A percentile compares a stretch with the other conserved stretches of the same genome.
phyloP scores from a whole-genome alignment of 1,284 basidiomycete genomes.

The Agroathelia rolfsii region DNA sequence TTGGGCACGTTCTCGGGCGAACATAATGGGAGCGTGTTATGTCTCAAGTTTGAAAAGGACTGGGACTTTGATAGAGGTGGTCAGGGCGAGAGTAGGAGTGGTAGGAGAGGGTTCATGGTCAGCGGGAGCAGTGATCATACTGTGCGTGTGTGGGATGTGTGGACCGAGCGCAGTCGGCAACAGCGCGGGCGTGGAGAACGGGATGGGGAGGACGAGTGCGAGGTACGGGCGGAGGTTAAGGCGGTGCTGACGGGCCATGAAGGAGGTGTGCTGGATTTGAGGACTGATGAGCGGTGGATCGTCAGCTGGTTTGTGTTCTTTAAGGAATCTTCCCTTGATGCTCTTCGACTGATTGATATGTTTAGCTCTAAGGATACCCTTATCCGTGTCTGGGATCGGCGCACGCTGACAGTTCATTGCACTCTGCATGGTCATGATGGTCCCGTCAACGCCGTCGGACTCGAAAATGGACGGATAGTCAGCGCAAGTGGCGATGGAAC shows the following conservation, averaged over 20 bases:
- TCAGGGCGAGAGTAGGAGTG: too few species aligned
- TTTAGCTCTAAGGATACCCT: constrained; percentile 76
- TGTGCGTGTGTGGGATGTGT: constrained; percentile 70
- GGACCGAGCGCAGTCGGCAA: too few species aligned
- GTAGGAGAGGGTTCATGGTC: constrained; percentile 76
- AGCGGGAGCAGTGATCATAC: constrained; percentile 77
- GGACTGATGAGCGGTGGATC: constrained; percentile 68
- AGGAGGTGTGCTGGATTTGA: constrained; percentile 74
- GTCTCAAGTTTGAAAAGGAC: constrained; percentile 64
- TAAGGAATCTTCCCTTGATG: constrained; percentile 3
- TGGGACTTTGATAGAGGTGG: constrained; percentile 26
- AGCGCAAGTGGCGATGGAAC: constrained; percentile 81
- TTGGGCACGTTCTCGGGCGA: constrained; percentile 53
- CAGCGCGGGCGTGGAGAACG: too few species aligned
- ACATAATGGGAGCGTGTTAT: constrained; percentile 77
- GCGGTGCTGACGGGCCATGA: constrained; percentile 61
- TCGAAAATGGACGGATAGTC: constrained; percentile 59
- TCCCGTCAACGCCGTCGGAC: constrained; percentile 79
- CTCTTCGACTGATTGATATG: too few species aligned
- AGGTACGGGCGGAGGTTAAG: constrained; percentile 37
- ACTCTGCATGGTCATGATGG: constrained; percentile 75
- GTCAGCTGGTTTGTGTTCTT: constrained; percentile 63
- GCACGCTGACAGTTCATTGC: constrained; percentile 50
- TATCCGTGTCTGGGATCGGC: constrained; percentile 72
- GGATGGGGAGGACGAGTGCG: constrained; percentile 17